A percentile compares a stretch with the other conserved stretches of the same genome.
Evolutionary conservation across 2,329 filamentous ascomycete genomes (phyloP).

Genomic region (Sclerotinia minor): DNA sequence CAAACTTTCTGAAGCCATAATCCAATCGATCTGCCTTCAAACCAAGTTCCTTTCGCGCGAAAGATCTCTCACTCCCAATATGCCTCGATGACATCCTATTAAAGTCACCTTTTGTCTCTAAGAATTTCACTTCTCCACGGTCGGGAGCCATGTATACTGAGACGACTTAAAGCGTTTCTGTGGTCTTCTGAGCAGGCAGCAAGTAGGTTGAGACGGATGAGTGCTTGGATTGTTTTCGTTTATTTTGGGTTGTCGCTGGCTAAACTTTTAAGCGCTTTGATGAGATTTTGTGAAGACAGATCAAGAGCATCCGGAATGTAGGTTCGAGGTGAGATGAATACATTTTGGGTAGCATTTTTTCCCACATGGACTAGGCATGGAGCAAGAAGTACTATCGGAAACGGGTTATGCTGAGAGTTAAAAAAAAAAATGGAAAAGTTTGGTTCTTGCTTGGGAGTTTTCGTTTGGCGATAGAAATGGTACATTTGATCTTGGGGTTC

Average conservation of each 20-base stretch:
- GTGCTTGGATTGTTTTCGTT: background rate
- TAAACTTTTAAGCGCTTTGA: background rate
- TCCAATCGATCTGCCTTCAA: background rate
- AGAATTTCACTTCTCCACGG: constrained; percentile 3
- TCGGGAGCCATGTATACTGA: constrained; percentile 20
- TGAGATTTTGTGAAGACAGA: background rate
- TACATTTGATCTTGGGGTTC: no score
- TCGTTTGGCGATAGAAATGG: background rate
- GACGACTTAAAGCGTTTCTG: constrained; percentile 6
- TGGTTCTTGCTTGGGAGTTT: background rate
- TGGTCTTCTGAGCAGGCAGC: constrained; percentile 14
- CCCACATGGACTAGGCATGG: background rate
- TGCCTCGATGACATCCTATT: background rate
- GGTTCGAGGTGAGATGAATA: background rate
- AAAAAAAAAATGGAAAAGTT: background rate
- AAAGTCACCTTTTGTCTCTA: background rate
- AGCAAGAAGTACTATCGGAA: background rate
- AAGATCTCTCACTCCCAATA: background rate
- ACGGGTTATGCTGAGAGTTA: background rate
- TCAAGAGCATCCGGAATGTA: background rate
- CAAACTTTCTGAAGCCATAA: background rate
- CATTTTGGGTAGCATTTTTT: background rate
- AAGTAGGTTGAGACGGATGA: constrained; percentile 9
- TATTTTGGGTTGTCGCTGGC: background rate
- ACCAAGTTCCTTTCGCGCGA: background rate